phyloP scores from a whole-genome alignment of 352 stramenopile genomes.

The Globisporangium camurandrum region DNA sequence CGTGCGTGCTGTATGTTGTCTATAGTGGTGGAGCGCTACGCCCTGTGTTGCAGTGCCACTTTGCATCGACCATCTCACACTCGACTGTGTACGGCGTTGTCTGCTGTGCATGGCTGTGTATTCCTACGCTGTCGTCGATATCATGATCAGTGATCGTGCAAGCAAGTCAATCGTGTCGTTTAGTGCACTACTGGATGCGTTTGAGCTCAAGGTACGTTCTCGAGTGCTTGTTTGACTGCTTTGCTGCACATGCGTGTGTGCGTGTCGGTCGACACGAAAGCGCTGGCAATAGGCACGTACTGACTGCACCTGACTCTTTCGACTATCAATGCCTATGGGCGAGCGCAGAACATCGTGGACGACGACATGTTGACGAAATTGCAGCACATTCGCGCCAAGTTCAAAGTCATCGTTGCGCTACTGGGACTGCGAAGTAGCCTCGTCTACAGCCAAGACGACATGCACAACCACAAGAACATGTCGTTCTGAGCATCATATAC shows the following conservation, averaged over 20 bases:
- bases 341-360: constrained; percentile 70
- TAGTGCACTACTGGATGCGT: constrained; percentile 36
- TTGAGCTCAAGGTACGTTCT: constrained; percentile 59
- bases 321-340: too few relatives aligned
- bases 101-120: background rate
- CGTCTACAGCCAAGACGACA: constrained; percentile 61
- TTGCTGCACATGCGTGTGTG: background rate
- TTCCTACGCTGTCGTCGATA: background rate
- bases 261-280: too few relatives aligned
- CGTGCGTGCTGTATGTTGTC: constrained; percentile 18
- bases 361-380: constrained; percentile 68
- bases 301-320: too few relatives aligned
- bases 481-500: constrained; percentile 44
- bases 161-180: constrained; percentile 58
- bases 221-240: background rate
- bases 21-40: background rate
- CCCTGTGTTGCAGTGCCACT: background rate
- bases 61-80: background rate
- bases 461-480: constrained; percentile 80
- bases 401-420: constrained; percentile 70
- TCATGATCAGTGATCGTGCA: constrained; percentile 42
- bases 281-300: too few relatives aligned
- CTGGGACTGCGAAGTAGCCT: constrained; percentile 41
- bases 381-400: constrained; percentile 72
- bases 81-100: constrained; percentile 4